Evolutionary conservation across 2,329 filamentous ascomycete species (phyloP).

Genomic region (Aureobasidium sp.): DNA sequence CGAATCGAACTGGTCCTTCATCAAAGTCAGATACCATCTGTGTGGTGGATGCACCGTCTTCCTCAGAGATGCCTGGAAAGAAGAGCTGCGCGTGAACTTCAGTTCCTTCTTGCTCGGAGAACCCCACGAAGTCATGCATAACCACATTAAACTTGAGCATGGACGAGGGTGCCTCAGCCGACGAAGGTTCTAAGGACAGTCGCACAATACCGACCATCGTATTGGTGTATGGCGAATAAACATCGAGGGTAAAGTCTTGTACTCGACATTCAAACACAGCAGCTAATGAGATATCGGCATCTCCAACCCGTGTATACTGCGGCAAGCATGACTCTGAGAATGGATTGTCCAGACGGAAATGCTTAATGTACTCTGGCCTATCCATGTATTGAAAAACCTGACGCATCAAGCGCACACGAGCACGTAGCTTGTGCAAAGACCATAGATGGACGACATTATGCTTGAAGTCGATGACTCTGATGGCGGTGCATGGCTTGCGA

Average conservation of each 20-base stretch:
- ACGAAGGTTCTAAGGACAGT: conserved; percentile 85
- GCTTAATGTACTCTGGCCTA: conserved; percentile 86
- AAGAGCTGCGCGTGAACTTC: conserved; percentile 97
- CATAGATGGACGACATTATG: conserved; percentile 80
- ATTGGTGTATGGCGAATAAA: conserved; percentile 84
- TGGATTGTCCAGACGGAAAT: conserved; percentile 85
- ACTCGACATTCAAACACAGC: conserved; percentile 92
- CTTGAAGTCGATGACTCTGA: conserved; percentile 86
- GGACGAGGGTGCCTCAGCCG: conserved; percentile 80
- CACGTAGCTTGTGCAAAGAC: conserved; percentile 87
- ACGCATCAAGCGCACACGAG: conserved; percentile 82
- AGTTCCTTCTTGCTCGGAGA: conserved; percentile 89
- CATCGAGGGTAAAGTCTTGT: conserved; percentile 86
- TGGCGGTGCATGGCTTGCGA: conserved; percentile 80
- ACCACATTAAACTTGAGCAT: conserved; percentile 98
- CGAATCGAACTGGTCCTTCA: conserved; percentile 83
- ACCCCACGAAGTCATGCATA: conserved; percentile 92
- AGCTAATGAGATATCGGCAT: conserved; percentile 82
- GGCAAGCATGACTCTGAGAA: conserved; percentile 88
- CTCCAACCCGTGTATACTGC: conserved; percentile 84
- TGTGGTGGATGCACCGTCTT: conserved; percentile 79
- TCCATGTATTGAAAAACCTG: conserved; percentile 96
- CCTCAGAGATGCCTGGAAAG: conserved; percentile 80
- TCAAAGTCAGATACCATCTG: conserved; percentile 93
- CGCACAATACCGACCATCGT: conserved; percentile 86